Base-by-base conservation (phyloP, 1,284 basidiomycete species). In the Pterula multifida region DNA sequence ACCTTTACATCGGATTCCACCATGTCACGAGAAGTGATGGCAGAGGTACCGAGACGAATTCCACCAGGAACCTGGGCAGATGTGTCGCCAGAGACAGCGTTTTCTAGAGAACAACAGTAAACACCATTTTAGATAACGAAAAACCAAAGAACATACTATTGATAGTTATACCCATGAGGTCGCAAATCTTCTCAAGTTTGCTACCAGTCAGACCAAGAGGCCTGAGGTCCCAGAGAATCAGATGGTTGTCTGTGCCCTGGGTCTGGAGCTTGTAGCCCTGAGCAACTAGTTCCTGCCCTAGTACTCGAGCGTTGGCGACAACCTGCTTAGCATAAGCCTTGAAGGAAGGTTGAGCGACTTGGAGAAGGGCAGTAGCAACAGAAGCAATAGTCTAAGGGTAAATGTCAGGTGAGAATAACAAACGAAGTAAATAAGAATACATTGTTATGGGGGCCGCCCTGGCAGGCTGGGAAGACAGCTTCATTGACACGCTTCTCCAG, bases 371-470 rank as follows among this genome's bases (percentile, higher is more conserved):
- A 19, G 94, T 95, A 51, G 94, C 94, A 58, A 99, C 79, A 65
- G 83, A 92, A 49, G 95, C 95, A 55, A 99, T 98, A 57, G 96
- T 93, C 84, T 90, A 52, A 6, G 28, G 28, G 28, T 32, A 6
- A 32, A 32, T 15, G 15, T 32, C 6, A 32, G 28, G 6, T 32
- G 28, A n/a, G n/a, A n/a, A n/a, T n/a, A 55, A 24, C n/a, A n/a
- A n/a, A 11, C 32, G 32, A 11, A 11, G n/a, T 9, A 35, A 9
- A 35, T 9, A 9, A 35, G 32, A 78, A 52, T 56, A 88, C 85
- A 75, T 98, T 95, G 78, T 98, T 98, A 78, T 98, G 96, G 48
- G 96, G 96, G 49, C 96, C 96, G 72, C 96, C 96, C 74, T 98
- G 96, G 81, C 95, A 98, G 45, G 96, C 96, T 52, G 96, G 96